phyloP scores from a whole-genome alignment of 2,329 filamentous ascomycete genomes.

The Talaromyces sp. region DNA sequence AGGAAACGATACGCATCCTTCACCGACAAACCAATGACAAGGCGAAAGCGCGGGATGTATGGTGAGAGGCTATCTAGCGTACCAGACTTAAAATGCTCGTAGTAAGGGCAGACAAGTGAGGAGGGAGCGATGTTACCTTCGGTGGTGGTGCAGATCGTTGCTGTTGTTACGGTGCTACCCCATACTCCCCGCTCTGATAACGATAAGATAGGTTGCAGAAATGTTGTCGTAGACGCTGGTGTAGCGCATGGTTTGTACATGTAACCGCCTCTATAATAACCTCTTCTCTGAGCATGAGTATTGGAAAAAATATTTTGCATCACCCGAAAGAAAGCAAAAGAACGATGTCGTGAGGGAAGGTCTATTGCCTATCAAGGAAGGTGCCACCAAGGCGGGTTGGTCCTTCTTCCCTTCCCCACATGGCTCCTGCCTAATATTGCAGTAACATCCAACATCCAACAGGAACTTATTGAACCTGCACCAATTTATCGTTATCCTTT shows the following conservation, averaged over 20 bases:
- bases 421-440: neutral
- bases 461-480: neutral
- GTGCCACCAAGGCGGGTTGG: neutral
- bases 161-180: neutral
- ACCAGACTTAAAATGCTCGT: neutral
- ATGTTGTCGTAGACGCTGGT: neutral
- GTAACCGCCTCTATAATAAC: too few species aligned
- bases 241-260: neutral
- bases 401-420: neutral
- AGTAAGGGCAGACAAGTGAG: conserved; percentile 4
- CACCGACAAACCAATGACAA: neutral
- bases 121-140: conserved; percentile 12
- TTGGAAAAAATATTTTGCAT: neutral
- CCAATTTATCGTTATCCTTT: neutral
- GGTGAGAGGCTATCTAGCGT: neutral
- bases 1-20: neutral
- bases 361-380: neutral
- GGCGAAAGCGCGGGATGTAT: neutral
- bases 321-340: neutral
- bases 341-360: neutral
- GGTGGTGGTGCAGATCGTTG: neutral
- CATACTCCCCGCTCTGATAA: neutral
- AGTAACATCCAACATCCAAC: neutral
- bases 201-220: neutral
- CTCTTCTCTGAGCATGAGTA: too few species aligned